Percentiles rank a stretch among this genome's conserved stretches.
These are phyloP conservation scores for Trypanosoma brucei DNA, from an alignment of 208 protist genomes.

Conservation along the genomic window DNA sequence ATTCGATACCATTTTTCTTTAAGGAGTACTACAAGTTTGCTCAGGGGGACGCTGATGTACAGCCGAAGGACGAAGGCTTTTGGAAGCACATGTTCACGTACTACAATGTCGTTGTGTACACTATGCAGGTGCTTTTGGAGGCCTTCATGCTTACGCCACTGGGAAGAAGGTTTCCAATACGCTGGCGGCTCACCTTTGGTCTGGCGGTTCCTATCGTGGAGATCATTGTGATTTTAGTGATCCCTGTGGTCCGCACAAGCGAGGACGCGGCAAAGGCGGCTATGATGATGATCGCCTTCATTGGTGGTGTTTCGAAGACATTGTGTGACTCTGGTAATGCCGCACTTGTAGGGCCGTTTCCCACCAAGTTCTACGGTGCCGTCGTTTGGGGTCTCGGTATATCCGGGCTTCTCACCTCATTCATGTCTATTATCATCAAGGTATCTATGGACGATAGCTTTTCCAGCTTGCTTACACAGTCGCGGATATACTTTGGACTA, in stretches of 20 bases:
- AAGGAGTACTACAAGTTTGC: conserved; percentile 72
- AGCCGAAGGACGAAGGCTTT: conserved; percentile 33
- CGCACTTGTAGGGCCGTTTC: conserved; percentile 74
- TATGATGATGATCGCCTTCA: conserved; percentile 53
- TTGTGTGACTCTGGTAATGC: conserved; percentile 77
- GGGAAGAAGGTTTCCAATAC: conserved; percentile 49
- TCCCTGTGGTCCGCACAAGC: conserved; percentile 33
- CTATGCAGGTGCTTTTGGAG: conserved; percentile 52
- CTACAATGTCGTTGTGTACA: conserved; percentile 72
- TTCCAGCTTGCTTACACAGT: conserved; percentile 46
- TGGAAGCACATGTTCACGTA: conserved; percentile 79
- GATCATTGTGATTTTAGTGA: conserved; percentile 53
- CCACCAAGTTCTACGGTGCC: conserved; percentile 73
- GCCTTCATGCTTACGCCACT: conserved; percentile 38
- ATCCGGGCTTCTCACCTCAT: conserved; percentile 52
- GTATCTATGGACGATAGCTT: conserved; percentile 46
- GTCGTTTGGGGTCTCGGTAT: conserved; percentile 66
- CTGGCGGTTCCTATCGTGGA: conserved; percentile 50
- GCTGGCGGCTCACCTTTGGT: conserved; percentile 39
- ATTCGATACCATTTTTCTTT: conserved; percentile 75
- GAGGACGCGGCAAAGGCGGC: conserved; percentile 56
- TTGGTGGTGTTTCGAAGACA: conserved; percentile 65
- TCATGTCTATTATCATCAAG: conserved; percentile 76
- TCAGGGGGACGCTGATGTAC: conserved; percentile 40
- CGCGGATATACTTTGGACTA: conserved; percentile 76